Evolutionary conservation across 768 basidiomycete genomes (phyloP), one percentile per base, ranked within the genome.

Genomic region (Rhodocollybia butyracea): DNA sequence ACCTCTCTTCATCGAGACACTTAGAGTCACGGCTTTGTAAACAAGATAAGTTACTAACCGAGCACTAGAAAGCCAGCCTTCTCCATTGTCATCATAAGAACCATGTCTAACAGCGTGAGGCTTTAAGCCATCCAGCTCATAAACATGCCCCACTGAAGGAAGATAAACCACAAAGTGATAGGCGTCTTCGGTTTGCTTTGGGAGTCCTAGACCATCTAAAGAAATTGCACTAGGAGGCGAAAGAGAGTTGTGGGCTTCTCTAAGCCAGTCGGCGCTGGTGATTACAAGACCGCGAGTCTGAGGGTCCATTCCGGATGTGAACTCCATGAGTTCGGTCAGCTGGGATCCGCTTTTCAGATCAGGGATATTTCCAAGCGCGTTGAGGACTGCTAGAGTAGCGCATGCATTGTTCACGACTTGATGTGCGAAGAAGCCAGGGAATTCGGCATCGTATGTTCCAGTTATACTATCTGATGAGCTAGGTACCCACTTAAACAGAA

Each of bases 151-250:
- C 70, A 86, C 79, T 40, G 85, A 73, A 3, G 96, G 96, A 46
- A 96, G 73, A 68, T 98, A 99, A 11, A 96, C 88, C 39, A 98
- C 86, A 64, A 98, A 99, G 64, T 99, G 96, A 69, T 96, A 99
- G 12, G 95, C 95, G 63, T 98, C 97, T 65, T 82, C 80, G 51
- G 73, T 71, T 61, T 74, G 84, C 61, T 76, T 88, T 26, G 81
- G 82, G 21, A 89, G 74, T 22, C 83, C 86, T 22, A 93, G 78
- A 19, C 94, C 92, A 63, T 94, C 91, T 51, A 96, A 74, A 5
- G 91, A 91, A 61, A 97, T 90, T 0, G 91, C 84, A 56, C 82
- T 88, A 13, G 94, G 93, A 34, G 94, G 91, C 11, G 95, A 93
- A 61, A 98, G 86, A 17, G 91, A 82, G 65, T 99, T 99, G 68